These are phyloP conservation scores for Colletotrichum echinochloae DNA, from an alignment of 2,329 filamentous ascomycete genomes.

Conservation along the genomic window DNA sequence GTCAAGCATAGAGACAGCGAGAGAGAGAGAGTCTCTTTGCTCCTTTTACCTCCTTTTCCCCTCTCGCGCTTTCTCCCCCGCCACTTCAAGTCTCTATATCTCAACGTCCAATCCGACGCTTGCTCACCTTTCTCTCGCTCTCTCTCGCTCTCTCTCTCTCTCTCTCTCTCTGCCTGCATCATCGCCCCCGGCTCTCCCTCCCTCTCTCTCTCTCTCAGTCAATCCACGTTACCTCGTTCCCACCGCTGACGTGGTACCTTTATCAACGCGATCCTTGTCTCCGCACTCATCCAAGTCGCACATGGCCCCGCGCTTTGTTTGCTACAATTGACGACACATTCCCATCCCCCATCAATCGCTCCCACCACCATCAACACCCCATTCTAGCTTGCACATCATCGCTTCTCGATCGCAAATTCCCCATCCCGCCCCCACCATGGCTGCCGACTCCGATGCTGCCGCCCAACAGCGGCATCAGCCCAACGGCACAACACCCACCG, in stretches of 20 bases:
- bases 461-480: slow-evolving; percentile 44
- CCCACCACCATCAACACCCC: not conserved
- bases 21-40: slow-evolving; percentile 27
- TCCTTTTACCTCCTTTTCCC: slow-evolving; percentile 16
- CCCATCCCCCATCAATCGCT: not conserved
- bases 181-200: slow-evolving; percentile 8
- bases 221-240: slow-evolving; percentile 23
- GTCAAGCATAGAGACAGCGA: slow-evolving; percentile 16
- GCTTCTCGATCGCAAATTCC: not conserved
- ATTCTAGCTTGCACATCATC: slow-evolving; percentile 1
- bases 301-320: not conserved
- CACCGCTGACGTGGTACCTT: slow-evolving; percentile 38
- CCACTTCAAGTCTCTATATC: slow-evolving; percentile 11
- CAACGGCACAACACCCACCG: slow-evolving; percentile 46
- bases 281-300: slow-evolving; percentile 24
- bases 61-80: not conserved
- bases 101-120: slow-evolving; percentile 5
- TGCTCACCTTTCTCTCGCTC: not conserved
- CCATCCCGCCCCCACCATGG: slow-evolving; percentile 47
- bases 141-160: too few relatives aligned
- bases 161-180: slow-evolving; percentile 12
- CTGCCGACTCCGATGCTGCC: slow-evolving; percentile 51
- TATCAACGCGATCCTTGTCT: slow-evolving; percentile 27
- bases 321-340: slow-evolving; percentile 5
- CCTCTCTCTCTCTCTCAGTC: slow-evolving; percentile 12